These are phyloP conservation scores for Chenopodium quinoa DNA, from an alignment of 148 eudicot species.

Conservation along the genomic window DNA sequence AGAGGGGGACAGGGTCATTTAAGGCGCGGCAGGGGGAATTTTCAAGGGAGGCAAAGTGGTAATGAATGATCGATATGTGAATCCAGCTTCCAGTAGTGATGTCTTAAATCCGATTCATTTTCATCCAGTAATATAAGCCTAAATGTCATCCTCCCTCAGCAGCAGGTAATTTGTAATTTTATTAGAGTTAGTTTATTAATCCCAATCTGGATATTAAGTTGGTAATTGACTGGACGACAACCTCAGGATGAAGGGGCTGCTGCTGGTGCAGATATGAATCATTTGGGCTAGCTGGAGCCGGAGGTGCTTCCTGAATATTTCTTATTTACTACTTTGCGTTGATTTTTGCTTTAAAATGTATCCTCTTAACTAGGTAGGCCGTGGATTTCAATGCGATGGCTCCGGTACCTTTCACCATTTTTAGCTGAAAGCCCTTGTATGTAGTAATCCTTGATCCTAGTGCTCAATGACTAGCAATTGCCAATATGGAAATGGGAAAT, in stretches of 20 bases:
- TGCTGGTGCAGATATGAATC: slow-evolving; percentile 18
- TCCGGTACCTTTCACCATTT: slow-evolving; percentile 20
- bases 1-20: slow-evolving; percentile 60
- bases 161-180: slow-evolving; percentile 13
- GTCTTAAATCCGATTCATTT: not conserved
- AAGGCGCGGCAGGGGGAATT: slow-evolving; percentile 50
- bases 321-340: slow-evolving; percentile 3
- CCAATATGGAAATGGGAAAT: slow-evolving; percentile 26
- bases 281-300: slow-evolving; percentile 24
- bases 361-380: slow-evolving; percentile 14
- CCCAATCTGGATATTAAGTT: not conserved
- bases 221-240: slow-evolving; percentile 9
- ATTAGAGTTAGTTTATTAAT: not conserved
- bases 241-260: slow-evolving; percentile 10
- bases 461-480: slow-evolving; percentile 20
- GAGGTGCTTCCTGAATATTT: slow-evolving; percentile 7
- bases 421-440: slow-evolving; percentile 26
- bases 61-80: slow-evolving; percentile 14
- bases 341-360: slow-evolving; percentile 17
- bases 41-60: slow-evolving; percentile 27
- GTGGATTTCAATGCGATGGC: slow-evolving; percentile 17
- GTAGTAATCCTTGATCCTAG: slow-evolving; percentile 23
- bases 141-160: slow-evolving; percentile 12
- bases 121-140: slow-evolving; percentile 15
- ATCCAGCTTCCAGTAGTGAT: not conserved